Evolutionary conservation across 1,139 yeast genomes (phyloP).

Genomic region (Sugiyamaella neomexicana): DNA sequence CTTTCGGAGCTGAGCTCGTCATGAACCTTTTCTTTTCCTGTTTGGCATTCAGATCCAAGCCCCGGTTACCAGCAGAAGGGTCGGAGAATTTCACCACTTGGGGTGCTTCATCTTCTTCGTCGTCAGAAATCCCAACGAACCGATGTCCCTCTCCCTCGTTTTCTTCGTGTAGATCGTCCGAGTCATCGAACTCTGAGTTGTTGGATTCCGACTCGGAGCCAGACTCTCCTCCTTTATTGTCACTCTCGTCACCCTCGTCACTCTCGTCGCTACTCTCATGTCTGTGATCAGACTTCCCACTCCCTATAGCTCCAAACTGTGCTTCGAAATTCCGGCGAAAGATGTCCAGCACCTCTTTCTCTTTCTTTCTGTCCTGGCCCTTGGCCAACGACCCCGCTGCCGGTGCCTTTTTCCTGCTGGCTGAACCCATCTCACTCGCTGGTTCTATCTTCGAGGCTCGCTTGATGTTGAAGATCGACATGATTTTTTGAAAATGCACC

Average conservation of each 20-base stretch:
- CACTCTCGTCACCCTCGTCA: conserved; percentile 24
- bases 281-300: background rate
- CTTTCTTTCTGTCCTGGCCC: conserved; percentile 5
- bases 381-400: background rate
- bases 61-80: conserved; percentile 17
- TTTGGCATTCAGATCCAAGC: conserved; percentile 28
- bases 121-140: conserved; percentile 16
- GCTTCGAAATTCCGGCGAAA: conserved; percentile 59
- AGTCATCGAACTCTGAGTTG: conserved; percentile 28
- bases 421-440: background rate
- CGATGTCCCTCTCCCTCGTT: conserved; percentile 11
- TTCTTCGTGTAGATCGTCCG: conserved; percentile 29
- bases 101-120: conserved; percentile 7
- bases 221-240: conserved; percentile 46
- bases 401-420: background rate
- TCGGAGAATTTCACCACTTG: conserved; percentile 18
- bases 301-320: conserved; percentile 64
- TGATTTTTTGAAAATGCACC: background rate
- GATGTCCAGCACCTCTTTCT: conserved; percentile 24
- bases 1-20: conserved; percentile 46
- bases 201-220: conserved; percentile 24
- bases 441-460: background rate
- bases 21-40: conserved; percentile 48
- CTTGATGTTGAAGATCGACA: background rate
- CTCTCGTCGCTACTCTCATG: conserved; percentile 4